phyloP scores from a whole-genome alignment of 202 grass and related monocot genomes.

The Carex sylvatica region DNA sequence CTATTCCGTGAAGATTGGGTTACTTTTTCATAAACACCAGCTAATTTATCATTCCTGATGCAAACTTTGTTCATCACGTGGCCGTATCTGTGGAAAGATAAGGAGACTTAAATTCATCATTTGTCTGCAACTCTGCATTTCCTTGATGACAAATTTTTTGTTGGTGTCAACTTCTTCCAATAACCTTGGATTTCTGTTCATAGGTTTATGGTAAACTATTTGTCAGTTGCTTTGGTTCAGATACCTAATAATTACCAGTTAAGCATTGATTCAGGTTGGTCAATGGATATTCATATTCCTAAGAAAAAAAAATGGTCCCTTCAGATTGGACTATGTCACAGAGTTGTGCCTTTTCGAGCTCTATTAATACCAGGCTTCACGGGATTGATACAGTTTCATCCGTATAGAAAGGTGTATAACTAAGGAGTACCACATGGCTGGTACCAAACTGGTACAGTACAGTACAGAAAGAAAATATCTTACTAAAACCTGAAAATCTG shows the following conservation, averaged over 20 bases:
- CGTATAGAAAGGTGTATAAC: background rate
- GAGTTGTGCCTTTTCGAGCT: background rate
- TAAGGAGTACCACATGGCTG: background rate
- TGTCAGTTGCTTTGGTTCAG: background rate
- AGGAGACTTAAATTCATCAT: background rate
- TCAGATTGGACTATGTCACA: constrained; percentile 1
- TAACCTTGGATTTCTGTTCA: background rate
- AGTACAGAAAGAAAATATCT: background rate
- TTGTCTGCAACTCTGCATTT: background rate
- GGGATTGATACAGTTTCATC: background rate
- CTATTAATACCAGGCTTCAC: background rate
- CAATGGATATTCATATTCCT: background rate
- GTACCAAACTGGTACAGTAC: background rate
- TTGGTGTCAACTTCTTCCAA: background rate
- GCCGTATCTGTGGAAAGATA: background rate
- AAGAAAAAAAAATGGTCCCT: background rate
- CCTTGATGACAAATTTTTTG: background rate
- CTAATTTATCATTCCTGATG: background rate
- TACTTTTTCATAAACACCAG: background rate
- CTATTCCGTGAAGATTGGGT: background rate
- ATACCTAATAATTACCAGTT: background rate
- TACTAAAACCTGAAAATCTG: background rate
- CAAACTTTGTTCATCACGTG: background rate
- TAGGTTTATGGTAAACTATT: background rate
- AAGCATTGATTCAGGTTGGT: background rate